Percentiles rank a stretch among this genome's conserved stretches.
phyloP scores from a whole-genome alignment of 1,139 yeast genomes.

The Candida sanyaensis region DNA sequence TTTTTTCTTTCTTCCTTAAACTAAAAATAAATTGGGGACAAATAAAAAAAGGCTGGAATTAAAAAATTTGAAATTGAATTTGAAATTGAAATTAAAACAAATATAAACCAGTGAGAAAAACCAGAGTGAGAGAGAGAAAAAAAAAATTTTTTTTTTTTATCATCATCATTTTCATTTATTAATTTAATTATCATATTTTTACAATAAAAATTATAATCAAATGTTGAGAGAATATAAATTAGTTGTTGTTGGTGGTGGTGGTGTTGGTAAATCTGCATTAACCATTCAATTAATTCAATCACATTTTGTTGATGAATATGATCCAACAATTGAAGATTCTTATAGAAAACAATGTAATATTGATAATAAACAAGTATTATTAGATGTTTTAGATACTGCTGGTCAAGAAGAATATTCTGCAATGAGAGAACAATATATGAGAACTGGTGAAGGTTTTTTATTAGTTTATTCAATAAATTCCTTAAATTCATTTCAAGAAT shows the following conservation, averaged over 20 bases:
- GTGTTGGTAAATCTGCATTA: conserved; percentile 95
- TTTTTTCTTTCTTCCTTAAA: too few species aligned
- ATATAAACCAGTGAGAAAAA: too few species aligned
- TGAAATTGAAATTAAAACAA: too few species aligned
- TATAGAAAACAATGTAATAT: conserved; percentile 58
- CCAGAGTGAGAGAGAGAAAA: too few species aligned
- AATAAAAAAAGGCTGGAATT: too few species aligned
- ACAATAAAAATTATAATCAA: too few species aligned
- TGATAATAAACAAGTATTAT: conserved; percentile 50
- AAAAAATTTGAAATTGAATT: too few species aligned
- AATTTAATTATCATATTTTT: too few species aligned
- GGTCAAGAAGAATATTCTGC: conserved; percentile 98
- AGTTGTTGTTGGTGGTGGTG: conserved; percentile 98
- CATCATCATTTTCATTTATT: too few species aligned
- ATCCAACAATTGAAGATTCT: conserved; percentile 93
- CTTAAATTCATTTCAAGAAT: conserved; percentile 75
- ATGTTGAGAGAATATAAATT: conserved; percentile 79
- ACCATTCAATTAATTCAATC: conserved; percentile 89
- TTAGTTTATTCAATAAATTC: conserved; percentile 85
- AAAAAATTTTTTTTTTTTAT: too few species aligned
- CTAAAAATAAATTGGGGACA: too few species aligned
- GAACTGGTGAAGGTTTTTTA: conserved; percentile 90
- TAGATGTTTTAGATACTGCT: conserved; percentile 91
- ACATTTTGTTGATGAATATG: conserved; percentile 94
- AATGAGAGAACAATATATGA: conserved; percentile 92